Evolutionary conservation across 768 basidiomycete genomes (phyloP), one percentile per base, ranked within the genome.

Genomic region (Podaxis carcinomalis): DNA sequence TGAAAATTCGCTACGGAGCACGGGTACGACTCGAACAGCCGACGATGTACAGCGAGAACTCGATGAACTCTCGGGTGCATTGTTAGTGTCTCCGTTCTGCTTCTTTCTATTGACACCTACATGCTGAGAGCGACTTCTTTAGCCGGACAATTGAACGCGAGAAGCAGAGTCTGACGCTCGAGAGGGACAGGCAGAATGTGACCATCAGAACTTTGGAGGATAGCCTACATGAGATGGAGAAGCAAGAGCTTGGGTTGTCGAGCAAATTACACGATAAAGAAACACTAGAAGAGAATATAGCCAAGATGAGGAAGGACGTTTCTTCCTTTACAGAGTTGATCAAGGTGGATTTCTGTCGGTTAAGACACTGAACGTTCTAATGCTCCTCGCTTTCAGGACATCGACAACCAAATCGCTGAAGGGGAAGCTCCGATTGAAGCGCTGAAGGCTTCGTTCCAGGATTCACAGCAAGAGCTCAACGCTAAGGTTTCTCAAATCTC

Each of bases 41-140:
- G 91, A 93, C 50, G 94, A 95, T 51, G 88, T 98, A 14, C 90
- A 98, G 70, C 74, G 66, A 25, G 88, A 97, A 68, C 77, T 97
- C 5, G 85, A 89, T 57, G 73, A 75, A 1, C 70, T 95, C 23
- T 77, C 80, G 1, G 75, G 74, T 14, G 79, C 88, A 62, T 78
- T 93, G 95, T 96, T 67, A 68, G 85, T 73, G 47, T 23, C 27
- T 23, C 35, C 54, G 27, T 60, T 19, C 32, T 28, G 10, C 36
- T 47, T 46, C 49, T 36, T 2, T 23, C 42, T n/a, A 57, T 25
- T 21, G 9, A 51, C 37, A 16, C 19, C 40, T n/a, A 25, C 16
- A 13, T 49, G 23, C 57, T 50, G 28, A 59, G 25, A 27, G 4
- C 42, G 25, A 46, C 23, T 55, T 25, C 59, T 50, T 42, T 64